These are phyloP conservation scores for Penicillium sp. DNA, from an alignment of 2,329 filamentous ascomycete species.

Conservation along the genomic window DNA sequence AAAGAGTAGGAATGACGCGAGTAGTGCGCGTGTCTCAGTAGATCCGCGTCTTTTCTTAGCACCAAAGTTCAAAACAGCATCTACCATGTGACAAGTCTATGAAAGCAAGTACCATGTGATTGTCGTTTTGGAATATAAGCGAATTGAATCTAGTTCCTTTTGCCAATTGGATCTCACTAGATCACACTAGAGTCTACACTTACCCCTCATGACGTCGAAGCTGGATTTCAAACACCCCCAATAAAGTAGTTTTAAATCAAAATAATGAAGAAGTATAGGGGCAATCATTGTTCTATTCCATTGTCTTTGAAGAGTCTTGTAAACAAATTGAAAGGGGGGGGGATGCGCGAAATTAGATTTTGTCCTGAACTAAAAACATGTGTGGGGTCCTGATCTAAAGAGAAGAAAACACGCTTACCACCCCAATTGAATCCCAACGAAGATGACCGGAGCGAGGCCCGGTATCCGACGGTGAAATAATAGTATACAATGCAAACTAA, in stretches of 20 bases:
- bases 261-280: too few relatives aligned
- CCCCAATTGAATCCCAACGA: neutral
- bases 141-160: neutral
- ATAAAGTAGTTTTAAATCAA: too few relatives aligned
- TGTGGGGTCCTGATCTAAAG: neutral
- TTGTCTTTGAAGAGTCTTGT: neutral
- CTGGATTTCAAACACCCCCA: neutral
- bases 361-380: neutral
- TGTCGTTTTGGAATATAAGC: neutral
- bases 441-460: neutral
- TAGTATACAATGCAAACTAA: neutral
- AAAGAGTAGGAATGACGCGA: neutral
- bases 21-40: neutral
- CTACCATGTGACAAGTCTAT: neutral
- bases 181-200: neutral
- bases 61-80: too few relatives aligned
- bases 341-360: neutral
- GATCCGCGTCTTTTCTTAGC: neutral
- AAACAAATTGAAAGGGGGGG: neutral
- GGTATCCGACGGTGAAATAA: neutral
- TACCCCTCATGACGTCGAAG: neutral
- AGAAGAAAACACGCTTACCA: neutral
- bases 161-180: neutral
- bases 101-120: neutral
- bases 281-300: accelerated